phyloP scores from a whole-genome alignment of 1,284 basidiomycete genomes.

The Ustilago vetiveriae region DNA sequence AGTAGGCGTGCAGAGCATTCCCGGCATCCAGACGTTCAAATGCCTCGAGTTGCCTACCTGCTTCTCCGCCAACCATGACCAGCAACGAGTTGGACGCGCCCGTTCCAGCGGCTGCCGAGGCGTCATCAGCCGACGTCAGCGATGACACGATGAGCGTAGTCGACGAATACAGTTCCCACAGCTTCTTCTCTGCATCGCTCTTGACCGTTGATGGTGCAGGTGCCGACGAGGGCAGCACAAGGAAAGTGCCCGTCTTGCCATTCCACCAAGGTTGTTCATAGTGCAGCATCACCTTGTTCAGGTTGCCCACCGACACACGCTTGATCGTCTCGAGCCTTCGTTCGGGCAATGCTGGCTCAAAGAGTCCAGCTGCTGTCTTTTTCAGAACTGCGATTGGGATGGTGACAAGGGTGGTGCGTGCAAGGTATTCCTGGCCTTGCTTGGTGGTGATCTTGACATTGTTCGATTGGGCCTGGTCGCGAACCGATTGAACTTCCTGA shows the following conservation, averaged over 20 bases:
- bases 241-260: slow-evolving; percentile 67
- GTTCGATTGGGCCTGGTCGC: slow-evolving; percentile 15
- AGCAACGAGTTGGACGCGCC: slow-evolving; percentile 68
- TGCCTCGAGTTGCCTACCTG: slow-evolving; percentile 60
- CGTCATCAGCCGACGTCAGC: slow-evolving; percentile 44
- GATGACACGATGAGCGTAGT: slow-evolving; percentile 68
- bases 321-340: slow-evolving; percentile 63
- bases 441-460: slow-evolving; percentile 41
- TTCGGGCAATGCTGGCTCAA: slow-evolving; percentile 64
- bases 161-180: slow-evolving; percentile 39
- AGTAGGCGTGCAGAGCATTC: slow-evolving; percentile 60
- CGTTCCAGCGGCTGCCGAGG: slow-evolving; percentile 1
- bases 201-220: slow-evolving; percentile 43
- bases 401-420: slow-evolving; percentile 63
- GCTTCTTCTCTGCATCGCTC: slow-evolving; percentile 26
- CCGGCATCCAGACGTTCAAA: slow-evolving; percentile 55
- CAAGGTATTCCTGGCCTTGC: slow-evolving; percentile 47
- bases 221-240: slow-evolving; percentile 63
- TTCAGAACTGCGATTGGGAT: slow-evolving; percentile 68
- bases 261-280: slow-evolving; percentile 70
- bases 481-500: slow-evolving; percentile 38
- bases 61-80: slow-evolving; percentile 67
- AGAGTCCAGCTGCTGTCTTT: slow-evolving; percentile 44
- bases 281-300: slow-evolving; percentile 67
- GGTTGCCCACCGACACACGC: slow-evolving; percentile 54